Evolutionary conservation across 2,329 filamentous ascomycete genomes (phyloP), one percentile per base, ranked within the genome.

Genomic region (Trichoderma sp.): DNA sequence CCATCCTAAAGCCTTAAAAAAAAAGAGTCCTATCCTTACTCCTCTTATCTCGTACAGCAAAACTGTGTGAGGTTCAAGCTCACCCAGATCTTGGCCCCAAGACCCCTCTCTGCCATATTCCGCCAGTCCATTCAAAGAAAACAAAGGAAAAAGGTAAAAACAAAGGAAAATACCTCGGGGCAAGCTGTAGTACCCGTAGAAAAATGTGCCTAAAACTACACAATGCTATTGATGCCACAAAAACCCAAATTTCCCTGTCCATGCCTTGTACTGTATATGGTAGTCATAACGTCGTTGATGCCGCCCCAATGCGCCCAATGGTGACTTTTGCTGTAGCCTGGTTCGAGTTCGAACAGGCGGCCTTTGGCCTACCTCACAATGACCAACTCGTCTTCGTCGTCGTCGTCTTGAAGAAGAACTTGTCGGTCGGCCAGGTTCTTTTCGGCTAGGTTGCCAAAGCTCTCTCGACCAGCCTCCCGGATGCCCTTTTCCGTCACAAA

Each of bases 401-500:
- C 86, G 76, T 88, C 86, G 72, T 86, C 81, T 66, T 83, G 83
- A 62, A 86, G 79, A 71, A 79, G 78, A 41, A 85, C 80, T 80
- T 81, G 83, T 72, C 83, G 69, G 11, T 76, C 81, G 45, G 77
- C 74, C 75, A 86, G 82, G 67, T 89, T 89, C 14, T 91, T 72
- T 31, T 76, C 81, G 50, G 77, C 72, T 75, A 86, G 82, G 69
- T 89, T 89, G 11, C 92, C 91, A 2, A 95, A 81, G 80, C 93
- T 95, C 80, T 95, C 93, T 76, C 93, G 87, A 1, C 93, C 93
- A 4, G 93, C 93, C 83, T 94, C 93, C 73, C 91, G 89, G 77
- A 95, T 95, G 0, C 93, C 93, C 82, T 92, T 94, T 59, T 91
- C 91, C 31, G 93, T 94, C 56, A 95, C 89, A 81, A 95, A 95